Percentiles rank a stretch among this genome's conserved stretches.
phyloP scores from a whole-genome alignment of 2,329 filamentous ascomycete species.

The Eurotiales sp. region DNA sequence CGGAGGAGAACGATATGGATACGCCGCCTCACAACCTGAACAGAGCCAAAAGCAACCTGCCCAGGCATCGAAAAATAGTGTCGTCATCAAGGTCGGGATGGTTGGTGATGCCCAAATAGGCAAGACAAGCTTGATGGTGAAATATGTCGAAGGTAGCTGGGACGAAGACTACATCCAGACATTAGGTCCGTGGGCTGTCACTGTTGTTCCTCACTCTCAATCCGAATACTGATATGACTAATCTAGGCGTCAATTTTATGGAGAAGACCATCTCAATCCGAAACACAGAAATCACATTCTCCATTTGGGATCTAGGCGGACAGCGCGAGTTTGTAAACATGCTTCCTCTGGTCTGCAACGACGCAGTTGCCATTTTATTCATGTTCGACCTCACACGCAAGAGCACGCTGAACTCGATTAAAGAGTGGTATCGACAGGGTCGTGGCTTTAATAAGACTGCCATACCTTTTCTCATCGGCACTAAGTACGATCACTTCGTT shows the following conservation, averaged over 20 bases:
- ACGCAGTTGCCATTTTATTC: constrained; percentile 96
- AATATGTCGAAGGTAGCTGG: constrained; percentile 99
- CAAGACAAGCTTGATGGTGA: constrained; percentile 99
- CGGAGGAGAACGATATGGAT: constrained; percentile 41
- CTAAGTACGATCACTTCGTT: constrained; percentile 99
- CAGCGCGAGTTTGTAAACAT: constrained; percentile 99
- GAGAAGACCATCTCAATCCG: constrained; percentile 99
- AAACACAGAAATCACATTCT: constrained; percentile 99
- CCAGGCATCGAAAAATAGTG: constrained; percentile 53
- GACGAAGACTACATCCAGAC: constrained; percentile 99
- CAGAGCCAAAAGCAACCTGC: constrained; percentile 42
- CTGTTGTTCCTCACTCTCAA: not conserved
- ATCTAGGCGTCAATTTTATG: constrained; percentile 93
- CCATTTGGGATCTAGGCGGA: constrained; percentile 96
- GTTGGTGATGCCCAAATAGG: constrained; percentile 98
- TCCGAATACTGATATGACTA: constrained; percentile 6
- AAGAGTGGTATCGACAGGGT: constrained; percentile 98
- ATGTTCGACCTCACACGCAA: constrained; percentile 99
- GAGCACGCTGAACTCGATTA: constrained; percentile 98
- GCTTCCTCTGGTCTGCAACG: constrained; percentile 98
- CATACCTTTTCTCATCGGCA: constrained; percentile 96
- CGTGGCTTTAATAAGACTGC: constrained; percentile 99
- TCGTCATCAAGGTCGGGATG: constrained; percentile 99
- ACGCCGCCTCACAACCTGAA: constrained; percentile 51
- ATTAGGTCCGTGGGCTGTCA: constrained; percentile 55